These are phyloP conservation scores for Penicillium sp. DNA, from an alignment of 2,329 filamentous ascomycete genomes.

Conservation along the genomic window DNA sequence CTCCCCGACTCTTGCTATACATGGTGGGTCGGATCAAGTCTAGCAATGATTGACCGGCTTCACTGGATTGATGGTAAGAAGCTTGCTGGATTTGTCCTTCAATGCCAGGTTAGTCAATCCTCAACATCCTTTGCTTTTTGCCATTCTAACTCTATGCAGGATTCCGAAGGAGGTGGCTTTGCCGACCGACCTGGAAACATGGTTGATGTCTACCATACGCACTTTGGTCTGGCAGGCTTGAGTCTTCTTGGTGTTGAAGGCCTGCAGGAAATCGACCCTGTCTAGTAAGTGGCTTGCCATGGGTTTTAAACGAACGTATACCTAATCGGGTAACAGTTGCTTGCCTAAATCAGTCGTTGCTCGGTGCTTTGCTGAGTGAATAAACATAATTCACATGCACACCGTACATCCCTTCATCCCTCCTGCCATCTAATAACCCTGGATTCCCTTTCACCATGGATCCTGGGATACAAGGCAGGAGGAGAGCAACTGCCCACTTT, in stretches of 20 bases:
- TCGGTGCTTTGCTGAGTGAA: conserved; percentile 53
- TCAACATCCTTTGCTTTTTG: background rate
- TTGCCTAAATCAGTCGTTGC: conserved; percentile 69
- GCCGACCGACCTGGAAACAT: conserved; percentile 89
- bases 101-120: conserved; percentile 64
- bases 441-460: conserved; percentile 52
- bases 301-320: background rate
- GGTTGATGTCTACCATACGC: conserved; percentile 96
- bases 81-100: conserved; percentile 77
- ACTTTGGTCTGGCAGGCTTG: conserved; percentile 84
- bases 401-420: conserved; percentile 29
- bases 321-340: conserved; percentile 50
- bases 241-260: conserved; percentile 78
- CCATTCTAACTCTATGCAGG: conserved; percentile 45
- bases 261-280: conserved; percentile 77
- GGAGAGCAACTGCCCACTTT: conserved; percentile 52
- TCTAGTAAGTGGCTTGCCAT: conserved; percentile 63
- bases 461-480: conserved; percentile 71
- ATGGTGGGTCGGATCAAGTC: conserved; percentile 95
- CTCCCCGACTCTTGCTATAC: conserved; percentile 96
- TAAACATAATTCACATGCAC: conserved; percentile 20
- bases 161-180: conserved; percentile 78
- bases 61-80: conserved; percentile 92
- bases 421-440: conserved; percentile 73
- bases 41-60: conserved; percentile 81